Conservation (phyloP, 768 basidiomycete genomes). For the Pulveroboletus sp. region DNA sequence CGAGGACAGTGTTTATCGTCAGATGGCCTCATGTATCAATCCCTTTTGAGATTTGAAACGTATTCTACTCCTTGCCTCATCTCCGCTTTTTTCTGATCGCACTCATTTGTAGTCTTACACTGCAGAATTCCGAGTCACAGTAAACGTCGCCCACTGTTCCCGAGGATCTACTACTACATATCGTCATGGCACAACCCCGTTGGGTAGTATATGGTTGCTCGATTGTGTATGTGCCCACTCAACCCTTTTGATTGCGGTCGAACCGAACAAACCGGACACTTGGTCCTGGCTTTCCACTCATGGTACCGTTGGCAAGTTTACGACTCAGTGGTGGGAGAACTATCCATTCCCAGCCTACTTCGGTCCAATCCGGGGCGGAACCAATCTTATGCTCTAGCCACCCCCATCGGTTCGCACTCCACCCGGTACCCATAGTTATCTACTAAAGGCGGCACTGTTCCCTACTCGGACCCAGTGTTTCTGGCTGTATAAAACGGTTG, state of each 20-base stretch:
- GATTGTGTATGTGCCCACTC: no score
- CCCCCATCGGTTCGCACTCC: not conserved
- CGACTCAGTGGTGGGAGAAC: not conserved
- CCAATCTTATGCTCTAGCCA: not conserved
- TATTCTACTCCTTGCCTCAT: no score
- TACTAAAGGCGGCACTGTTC: not conserved
- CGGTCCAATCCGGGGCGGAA: not conserved
- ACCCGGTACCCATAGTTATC: not conserved
- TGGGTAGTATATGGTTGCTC: no score
- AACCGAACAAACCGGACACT: not conserved
- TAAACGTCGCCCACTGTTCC: not conserved
- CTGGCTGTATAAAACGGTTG: constrained; percentile 17
- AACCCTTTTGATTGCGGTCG: not conserved
- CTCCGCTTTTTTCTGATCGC: not conserved
- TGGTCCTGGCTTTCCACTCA: not conserved
- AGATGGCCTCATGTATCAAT: no score
- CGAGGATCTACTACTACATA: not conserved
- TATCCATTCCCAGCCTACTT: not conserved
- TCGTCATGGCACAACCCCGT: constrained; percentile 1
- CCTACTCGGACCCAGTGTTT: not conserved
- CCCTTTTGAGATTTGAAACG: no score
- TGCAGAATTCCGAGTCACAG: not conserved
- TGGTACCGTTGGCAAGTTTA: no score
- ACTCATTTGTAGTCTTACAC: not conserved
- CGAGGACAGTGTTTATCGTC: no score